Evolutionary conservation across 2,329 filamentous ascomycete species (phyloP).

Genomic region (Lasiodiplodia gonubiensis): DNA sequence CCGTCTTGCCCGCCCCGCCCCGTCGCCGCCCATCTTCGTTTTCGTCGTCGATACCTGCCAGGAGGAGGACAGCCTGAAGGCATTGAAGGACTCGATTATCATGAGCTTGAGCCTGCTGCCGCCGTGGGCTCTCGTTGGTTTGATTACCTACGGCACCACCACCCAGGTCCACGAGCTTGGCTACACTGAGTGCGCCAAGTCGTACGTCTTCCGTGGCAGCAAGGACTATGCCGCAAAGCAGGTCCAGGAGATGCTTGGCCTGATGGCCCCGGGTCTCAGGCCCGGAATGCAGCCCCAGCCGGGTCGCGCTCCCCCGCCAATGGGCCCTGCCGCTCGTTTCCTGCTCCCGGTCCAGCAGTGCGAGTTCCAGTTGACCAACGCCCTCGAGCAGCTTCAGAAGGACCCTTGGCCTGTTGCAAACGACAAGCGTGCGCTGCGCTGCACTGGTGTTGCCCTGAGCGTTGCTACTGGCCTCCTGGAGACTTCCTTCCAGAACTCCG

Average conservation of each 20-base stretch:
- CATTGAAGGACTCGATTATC: constrained; percentile 83
- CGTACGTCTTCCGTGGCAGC: constrained; percentile 95
- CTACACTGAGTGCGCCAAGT: constrained; percentile 97
- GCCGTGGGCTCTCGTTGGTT: constrained; percentile 78
- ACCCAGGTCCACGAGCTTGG: constrained; percentile 97
- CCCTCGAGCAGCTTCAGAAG: constrained; percentile 91
- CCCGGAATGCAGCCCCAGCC: constrained; percentile 74
- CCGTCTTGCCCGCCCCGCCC: constrained; percentile 77
- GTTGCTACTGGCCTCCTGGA: constrained; percentile 93
- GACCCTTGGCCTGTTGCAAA: constrained; percentile 97
- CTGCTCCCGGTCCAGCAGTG: constrained; percentile 92
- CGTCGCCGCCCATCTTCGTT: constrained; percentile 83
- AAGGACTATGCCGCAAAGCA: constrained; percentile 99
- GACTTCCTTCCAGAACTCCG: constrained; percentile 93
- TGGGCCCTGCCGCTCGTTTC: constrained; percentile 86
- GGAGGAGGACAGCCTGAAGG: constrained; percentile 82
- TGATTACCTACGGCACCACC: constrained; percentile 94
- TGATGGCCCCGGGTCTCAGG: constrained; percentile 73
- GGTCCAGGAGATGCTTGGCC: constrained; percentile 98
- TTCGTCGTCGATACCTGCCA: constrained; percentile 90
- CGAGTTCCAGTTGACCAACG: constrained; percentile 96
- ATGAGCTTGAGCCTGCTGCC: constrained; percentile 84
- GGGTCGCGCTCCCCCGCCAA: constrained; percentile 73
- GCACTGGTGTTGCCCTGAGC: constrained; percentile 94
- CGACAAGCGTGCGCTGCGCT: constrained; percentile 87